Evolutionary conservation across 23 red algal genomes (phyloP), one percentile per base, ranked within the genome.

Genomic region (Gracilaria vermiculophylla): DNA sequence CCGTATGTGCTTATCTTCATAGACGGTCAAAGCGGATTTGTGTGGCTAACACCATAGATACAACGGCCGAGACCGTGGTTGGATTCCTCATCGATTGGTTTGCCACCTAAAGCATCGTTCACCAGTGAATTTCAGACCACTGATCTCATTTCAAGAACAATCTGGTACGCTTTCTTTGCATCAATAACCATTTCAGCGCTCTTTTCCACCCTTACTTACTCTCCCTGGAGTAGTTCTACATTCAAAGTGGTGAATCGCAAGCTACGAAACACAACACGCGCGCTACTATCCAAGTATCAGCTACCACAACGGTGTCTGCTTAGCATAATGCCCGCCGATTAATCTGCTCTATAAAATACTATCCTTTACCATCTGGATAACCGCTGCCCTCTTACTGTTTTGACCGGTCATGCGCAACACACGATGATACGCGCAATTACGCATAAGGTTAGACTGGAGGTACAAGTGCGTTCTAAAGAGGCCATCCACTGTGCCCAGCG

Each of bases 1-100:
- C n/a, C 12, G 55, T 84, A 84, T 49, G 31, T 37, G 27, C 60
- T 84, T 4, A 67, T 84, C 5, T 6, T 84, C 28, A 84, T 69
- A 25, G 53, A 86, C 53, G 60, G 71, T 39, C 58, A 70, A 3
- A 43, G 31, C 15, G 19, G 33, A 2, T 86, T 28, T 27, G 32
- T 73, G 41, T 49, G 34, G 62, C 58, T 86, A 13, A 29, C 24
- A 41, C 43, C 25, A 36, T n/a, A 11, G 58, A 48, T 5, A 33
- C 8, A 12, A 44, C 58, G 1, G 64, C 42, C 33, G 62, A 69
- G 14, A 23, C 19, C 41, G 65, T 44, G 3, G 81, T 60, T 12
- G 14, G 48, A 73, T n/a, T 16, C 32, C n/a, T 82, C 16, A 43
- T 82, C 49, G 48, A 9, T 9, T 73, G 58, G 57, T 72, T 86